Evolutionary conservation across 495 filamentous ascomycete genomes (phyloP), one percentile per base, ranked within the genome.

Genomic region (Pseudevernia furfuracea): DNA sequence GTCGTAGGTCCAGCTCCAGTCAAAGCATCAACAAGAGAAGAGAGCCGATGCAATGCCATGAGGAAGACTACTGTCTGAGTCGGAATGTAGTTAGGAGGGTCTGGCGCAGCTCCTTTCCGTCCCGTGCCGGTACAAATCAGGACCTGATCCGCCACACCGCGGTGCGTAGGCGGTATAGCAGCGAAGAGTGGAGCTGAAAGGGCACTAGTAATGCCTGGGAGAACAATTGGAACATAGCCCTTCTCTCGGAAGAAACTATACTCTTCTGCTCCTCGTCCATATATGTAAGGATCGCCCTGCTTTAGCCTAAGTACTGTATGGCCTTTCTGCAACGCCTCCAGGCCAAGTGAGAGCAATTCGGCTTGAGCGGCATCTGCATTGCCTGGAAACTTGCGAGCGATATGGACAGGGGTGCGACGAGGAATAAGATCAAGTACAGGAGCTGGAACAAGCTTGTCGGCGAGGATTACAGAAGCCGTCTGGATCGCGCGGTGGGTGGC

Each of bases 211-310:
- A 98, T 89, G 0, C 94, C 94, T 0, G 94, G 94, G 7, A 98
- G 76, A 3, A 98, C 93, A 0, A 82, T 74, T 0, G 90, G 85
- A 9, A 70, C 76, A 46, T 86, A 87, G 12, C 92, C 94, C 57
- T 89, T 78, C 10, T 74, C 74, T 1, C 82, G 76, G 79, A 98
- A 97, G 72, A 89, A 96, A n/a, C 84, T 84, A 44, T 87, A 89
- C 72, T 98, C 94, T 71, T 98, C 94, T 19, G 87, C 94, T 65
- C 94, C 94, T 49, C 94, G 85, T 30, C 94, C 94, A 74, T 96
- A 98, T 32, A 98, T 82, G 74, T 96, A 98, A 0, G 94, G 94
- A 71, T 98, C 94, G 25, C 94, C 94, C 71, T 98, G 94, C 76
- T 98, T 98, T 32, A 98, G 78, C 9, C 94, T 82, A 30, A 98